These are phyloP conservation scores for Clausena lansium DNA, from an alignment of 345 rosid species.

Conservation along the genomic window DNA sequence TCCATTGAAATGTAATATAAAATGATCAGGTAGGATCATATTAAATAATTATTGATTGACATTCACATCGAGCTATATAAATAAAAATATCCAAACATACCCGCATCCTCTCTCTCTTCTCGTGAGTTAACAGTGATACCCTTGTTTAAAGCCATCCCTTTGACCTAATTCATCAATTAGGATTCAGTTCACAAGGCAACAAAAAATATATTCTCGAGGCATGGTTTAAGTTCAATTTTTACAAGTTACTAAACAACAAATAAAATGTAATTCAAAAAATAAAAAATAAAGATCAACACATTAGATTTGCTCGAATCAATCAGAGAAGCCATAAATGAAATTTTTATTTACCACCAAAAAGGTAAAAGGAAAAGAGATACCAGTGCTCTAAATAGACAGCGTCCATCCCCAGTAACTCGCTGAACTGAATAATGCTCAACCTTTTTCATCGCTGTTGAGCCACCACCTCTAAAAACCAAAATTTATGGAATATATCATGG, in stretches of 20 bases:
- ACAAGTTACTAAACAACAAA: background rate
- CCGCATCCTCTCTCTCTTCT: conserved; percentile 81
- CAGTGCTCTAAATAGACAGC: conserved; percentile 90
- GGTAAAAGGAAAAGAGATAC: conserved; percentile 28
- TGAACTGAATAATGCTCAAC: conserved; percentile 66
- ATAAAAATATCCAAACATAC: conserved; percentile 21
- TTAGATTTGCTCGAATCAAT: background rate
- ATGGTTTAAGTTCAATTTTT: background rate
- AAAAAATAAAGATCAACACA: background rate
- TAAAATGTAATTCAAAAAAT: no score
- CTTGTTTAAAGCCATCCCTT: conserved; percentile 94
- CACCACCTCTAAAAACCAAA: conserved; percentile 32
- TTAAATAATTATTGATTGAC: background rate
- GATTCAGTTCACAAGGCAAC: background rate
- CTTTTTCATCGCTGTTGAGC: conserved; percentile 55
- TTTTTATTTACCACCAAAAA: background rate
- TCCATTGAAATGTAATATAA: background rate
- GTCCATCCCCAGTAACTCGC: conserved; percentile 81
- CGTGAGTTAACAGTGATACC: conserved; percentile 54
- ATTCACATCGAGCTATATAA: background rate
- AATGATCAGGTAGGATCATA: background rate
- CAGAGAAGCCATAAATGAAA: background rate
- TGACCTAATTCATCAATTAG: conserved; percentile 49
- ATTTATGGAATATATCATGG: background rate
- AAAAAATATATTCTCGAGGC: background rate